Conservation (phyloP, 2,329 filamentous ascomycete genomes). For the Aspergillus nomiae region DNA sequence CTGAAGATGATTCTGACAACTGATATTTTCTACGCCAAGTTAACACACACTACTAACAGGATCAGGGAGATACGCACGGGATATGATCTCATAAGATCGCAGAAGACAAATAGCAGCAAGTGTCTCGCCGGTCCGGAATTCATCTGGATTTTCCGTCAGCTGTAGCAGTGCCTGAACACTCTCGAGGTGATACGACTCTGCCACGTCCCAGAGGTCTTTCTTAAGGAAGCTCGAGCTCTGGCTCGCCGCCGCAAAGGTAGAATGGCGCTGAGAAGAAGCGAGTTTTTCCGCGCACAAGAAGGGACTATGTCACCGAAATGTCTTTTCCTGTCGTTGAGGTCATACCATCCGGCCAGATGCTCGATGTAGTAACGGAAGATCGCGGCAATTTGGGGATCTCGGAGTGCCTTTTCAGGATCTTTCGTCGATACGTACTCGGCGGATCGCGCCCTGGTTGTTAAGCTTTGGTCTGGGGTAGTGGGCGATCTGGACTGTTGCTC, state of each 20-base stretch:
- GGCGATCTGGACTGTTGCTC: background rate
- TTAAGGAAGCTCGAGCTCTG: conserved; percentile 28
- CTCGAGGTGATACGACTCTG: conserved; percentile 45
- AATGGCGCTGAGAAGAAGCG: conserved; percentile 48
- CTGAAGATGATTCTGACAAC: conserved; percentile 50
- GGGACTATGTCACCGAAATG: conserved; percentile 43
- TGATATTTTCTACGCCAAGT: conserved; percentile 34
- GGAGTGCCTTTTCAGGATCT: conserved; percentile 11
- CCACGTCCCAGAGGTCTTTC: conserved; percentile 21
- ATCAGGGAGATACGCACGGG: conserved; percentile 31
- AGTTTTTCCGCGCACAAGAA: conserved; percentile 39
- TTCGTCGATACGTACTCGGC: conserved; percentile 11
- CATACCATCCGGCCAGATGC: conserved; percentile 50
- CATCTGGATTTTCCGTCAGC: conserved; percentile 33
- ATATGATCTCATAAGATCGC: conserved; percentile 53
- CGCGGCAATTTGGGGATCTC: conserved; percentile 8
- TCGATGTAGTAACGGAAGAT: conserved; percentile 45
- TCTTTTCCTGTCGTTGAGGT: conserved; percentile 45
- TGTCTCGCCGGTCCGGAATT: conserved; percentile 41
- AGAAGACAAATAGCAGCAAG: conserved; percentile 52
- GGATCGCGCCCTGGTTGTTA: background rate
- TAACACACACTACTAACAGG: background rate
- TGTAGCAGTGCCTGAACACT: conserved; percentile 46
- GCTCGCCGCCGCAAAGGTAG: conserved; percentile 50
- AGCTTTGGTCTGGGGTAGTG: background rate